Percentiles rank a stretch among this genome's conserved stretches.
These are phyloP conservation scores for Trifolium dubium DNA, from an alignment of 306 rosid species.

Conservation along the genomic window DNA sequence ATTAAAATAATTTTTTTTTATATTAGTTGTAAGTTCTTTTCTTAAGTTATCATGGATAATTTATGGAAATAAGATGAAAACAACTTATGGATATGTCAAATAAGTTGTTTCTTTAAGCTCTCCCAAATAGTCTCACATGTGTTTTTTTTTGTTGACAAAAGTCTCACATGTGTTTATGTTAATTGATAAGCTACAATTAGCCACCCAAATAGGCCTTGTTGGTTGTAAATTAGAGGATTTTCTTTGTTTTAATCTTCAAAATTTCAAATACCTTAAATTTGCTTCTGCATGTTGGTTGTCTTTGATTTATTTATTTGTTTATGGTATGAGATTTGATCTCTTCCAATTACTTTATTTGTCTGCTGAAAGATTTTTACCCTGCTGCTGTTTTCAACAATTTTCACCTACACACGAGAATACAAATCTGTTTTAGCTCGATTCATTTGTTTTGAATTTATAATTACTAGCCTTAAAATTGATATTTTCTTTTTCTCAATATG, in stretches of 20 bases:
- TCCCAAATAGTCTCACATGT: neutral
- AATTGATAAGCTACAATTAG: neutral
- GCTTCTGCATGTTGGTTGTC: constrained; percentile 36
- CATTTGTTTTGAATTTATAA: constrained; percentile 16
- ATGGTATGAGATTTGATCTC: constrained; percentile 14
- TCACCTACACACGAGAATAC: neutral
- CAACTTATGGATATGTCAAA: neutral
- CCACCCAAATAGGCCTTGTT: neutral
- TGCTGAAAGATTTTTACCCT: neutral
- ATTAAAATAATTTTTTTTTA: neutral
- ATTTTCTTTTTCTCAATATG: neutral
- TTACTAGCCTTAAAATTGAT: constrained; percentile 3
- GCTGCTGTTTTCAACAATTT: neutral
- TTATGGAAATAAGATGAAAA: neutral
- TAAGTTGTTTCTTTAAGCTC: neutral
- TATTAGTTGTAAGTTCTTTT: neutral
- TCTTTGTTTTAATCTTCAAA: neutral
- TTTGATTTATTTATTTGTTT: constrained; percentile 14
- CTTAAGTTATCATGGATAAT: neutral
- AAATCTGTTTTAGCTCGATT: neutral
- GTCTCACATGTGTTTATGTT: neutral
- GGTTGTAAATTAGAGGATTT: neutral
- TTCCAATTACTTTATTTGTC: neutral
- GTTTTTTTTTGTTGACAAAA: too few relatives aligned
- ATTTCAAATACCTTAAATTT: neutral